Evolutionary conservation across 352 stramenopile species (phyloP).

Genomic region (Globisporangium radiosum): DNA sequence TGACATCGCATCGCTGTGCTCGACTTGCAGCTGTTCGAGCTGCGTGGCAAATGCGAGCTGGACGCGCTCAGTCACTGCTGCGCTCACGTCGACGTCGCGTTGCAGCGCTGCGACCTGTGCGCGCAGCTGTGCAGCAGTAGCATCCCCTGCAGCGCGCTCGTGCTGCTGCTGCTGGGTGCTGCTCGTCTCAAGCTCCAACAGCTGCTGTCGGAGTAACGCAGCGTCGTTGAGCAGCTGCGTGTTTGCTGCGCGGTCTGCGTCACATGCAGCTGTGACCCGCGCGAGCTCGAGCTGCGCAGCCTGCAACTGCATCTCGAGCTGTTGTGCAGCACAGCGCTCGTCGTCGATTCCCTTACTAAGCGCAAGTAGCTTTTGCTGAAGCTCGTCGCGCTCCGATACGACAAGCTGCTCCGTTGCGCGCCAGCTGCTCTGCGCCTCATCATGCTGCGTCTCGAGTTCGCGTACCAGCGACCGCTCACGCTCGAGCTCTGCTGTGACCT

Average conservation of each 20-base stretch:
- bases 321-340: conserved; percentile 24
- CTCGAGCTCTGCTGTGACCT: conserved; percentile 24
- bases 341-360: conserved; percentile 32
- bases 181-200: conserved; percentile 38
- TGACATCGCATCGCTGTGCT: conserved; percentile 30
- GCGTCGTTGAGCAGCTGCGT: conserved; percentile 40
- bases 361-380: conserved; percentile 48
- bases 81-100: conserved; percentile 30
- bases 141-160: conserved; percentile 26
- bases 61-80: conserved; percentile 20
- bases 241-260: conserved; percentile 26
- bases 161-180: conserved; percentile 31
- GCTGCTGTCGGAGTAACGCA: conserved; percentile 48
- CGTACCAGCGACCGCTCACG: conserved; percentile 25
- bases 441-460: conserved; percentile 31
- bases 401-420: conserved; percentile 25
- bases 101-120: conserved; percentile 28
- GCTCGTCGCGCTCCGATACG: conserved; percentile 33
- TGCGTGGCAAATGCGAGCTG: conserved; percentile 41
- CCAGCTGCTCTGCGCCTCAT: conserved; percentile 28
- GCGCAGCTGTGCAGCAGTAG: conserved; percentile 25
- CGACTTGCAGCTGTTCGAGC: conserved; percentile 35
- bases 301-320: conserved; percentile 40
- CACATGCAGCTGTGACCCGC: conserved; percentile 24
- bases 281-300: conserved; percentile 40